These are phyloP conservation scores for Trichosporon sp. DNA, from an alignment of 1,284 basidiomycete species.

Conservation along the genomic window DNA sequence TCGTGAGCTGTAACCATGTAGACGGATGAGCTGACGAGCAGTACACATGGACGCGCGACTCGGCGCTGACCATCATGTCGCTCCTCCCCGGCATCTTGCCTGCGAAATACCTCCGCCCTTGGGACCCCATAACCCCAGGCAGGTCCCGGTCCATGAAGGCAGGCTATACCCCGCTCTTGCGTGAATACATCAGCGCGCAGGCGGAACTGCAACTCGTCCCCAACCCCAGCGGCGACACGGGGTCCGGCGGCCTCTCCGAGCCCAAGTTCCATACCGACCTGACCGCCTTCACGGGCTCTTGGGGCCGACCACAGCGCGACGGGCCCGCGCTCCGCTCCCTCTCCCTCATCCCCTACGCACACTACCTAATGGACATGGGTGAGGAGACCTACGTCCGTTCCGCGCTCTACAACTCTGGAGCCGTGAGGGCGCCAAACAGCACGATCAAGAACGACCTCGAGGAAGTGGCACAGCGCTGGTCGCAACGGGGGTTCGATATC, in stretches of 20 bases:
- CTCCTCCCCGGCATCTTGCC: slow-evolving; percentile 47
- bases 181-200: slow-evolving; percentile 51
- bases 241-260: slow-evolving; percentile 60
- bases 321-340: slow-evolving; percentile 60
- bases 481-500: slow-evolving; percentile 54
- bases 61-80: slow-evolving; percentile 52
- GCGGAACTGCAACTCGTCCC: slow-evolving; percentile 52
- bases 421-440: slow-evolving; percentile 34
- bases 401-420: slow-evolving; percentile 50
- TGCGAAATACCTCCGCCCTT: slow-evolving; percentile 32
- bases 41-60: slow-evolving; percentile 60
- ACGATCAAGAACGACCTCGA: slow-evolving; percentile 61
- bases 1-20: slow-evolving; percentile 28
- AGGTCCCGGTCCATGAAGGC: background rate
- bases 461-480: slow-evolving; percentile 57
- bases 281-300: slow-evolving; percentile 52
- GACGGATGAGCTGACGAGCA: slow-evolving; percentile 26
- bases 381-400: slow-evolving; percentile 51
- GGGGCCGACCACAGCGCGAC: slow-evolving; percentile 60
- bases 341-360: slow-evolving; percentile 56
- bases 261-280: slow-evolving; percentile 61
- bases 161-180: slow-evolving; percentile 21
- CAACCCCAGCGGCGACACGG: slow-evolving; percentile 58
- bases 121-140: slow-evolving; percentile 25
- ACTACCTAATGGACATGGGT: slow-evolving; percentile 54